phyloP scores from a whole-genome alignment of 306 rosid species.

The Quercus robur region DNA sequence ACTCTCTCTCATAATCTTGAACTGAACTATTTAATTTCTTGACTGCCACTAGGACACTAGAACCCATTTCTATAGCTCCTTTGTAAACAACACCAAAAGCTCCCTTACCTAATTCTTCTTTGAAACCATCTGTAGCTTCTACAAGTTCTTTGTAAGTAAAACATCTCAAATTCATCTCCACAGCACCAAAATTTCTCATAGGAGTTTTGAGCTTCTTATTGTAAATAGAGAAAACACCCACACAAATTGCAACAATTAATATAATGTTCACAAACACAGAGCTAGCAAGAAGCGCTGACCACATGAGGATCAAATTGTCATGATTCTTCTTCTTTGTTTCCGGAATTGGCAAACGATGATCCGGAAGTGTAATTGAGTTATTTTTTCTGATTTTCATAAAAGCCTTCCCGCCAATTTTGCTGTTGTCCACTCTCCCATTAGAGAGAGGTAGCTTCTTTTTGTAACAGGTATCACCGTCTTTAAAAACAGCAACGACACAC shows the following conservation, averaged over 20 bases:
- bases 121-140: too few relatives aligned
- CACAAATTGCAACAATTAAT: background rate
- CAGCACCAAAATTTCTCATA: background rate
- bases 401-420: too few relatives aligned
- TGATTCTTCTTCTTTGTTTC: slow-evolving; percentile 27
- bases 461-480: rapidly evolving
- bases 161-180: background rate
- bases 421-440: too few relatives aligned
- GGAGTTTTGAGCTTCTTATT: slow-evolving; percentile 10
- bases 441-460: too few relatives aligned
- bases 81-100: too few relatives aligned
- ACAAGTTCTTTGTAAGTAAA: too few relatives aligned
- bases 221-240: slow-evolving; percentile 4
- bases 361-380: background rate
- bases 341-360: background rate
- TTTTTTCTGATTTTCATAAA: too few relatives aligned
- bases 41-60: background rate
- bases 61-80: background rate
- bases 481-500: too few relatives aligned
- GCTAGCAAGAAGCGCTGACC: too few relatives aligned
- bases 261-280: too few relatives aligned
- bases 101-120: too few relatives aligned
- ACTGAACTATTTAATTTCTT: slow-evolving; percentile 1
- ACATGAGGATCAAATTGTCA: background rate
- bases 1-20: slow-evolving; percentile 19